These are phyloP conservation scores for Staphylotrichum longicolle DNA, from an alignment of 495 filamentous ascomycete genomes.

Conservation along the genomic window DNA sequence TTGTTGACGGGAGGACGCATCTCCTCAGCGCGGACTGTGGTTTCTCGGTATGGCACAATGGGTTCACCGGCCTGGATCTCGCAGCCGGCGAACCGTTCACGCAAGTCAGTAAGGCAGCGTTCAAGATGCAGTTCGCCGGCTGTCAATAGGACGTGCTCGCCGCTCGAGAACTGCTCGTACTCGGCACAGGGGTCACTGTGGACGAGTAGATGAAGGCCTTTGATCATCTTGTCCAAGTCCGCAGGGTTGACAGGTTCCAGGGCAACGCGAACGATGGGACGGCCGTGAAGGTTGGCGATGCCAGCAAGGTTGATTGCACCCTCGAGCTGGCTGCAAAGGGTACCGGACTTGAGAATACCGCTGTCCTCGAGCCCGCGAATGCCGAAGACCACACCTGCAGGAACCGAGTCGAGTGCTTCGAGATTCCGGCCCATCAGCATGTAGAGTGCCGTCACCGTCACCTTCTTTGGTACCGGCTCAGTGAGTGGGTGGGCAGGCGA, in stretches of 20 bases:
- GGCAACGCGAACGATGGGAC: slow-evolving; percentile 93
- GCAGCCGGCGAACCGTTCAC: slow-evolving; percentile 89
- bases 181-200: slow-evolving; percentile 94
- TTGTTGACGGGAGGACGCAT: slow-evolving; percentile 88
- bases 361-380: slow-evolving; percentile 88
- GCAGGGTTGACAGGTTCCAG: slow-evolving; percentile 84
- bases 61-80: slow-evolving; percentile 93
- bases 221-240: slow-evolving; percentile 91
- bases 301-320: slow-evolving; percentile 93
- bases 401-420: slow-evolving; percentile 77
- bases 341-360: slow-evolving; percentile 85
- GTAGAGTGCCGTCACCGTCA: slow-evolving; percentile 84
- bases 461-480: slow-evolving; percentile 73
- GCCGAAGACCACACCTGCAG: slow-evolving; percentile 94
- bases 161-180: slow-evolving; percentile 89
- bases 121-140: slow-evolving; percentile 95
- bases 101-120: slow-evolving; percentile 87
- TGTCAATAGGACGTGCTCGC: slow-evolving; percentile 92
- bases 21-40: slow-evolving; percentile 78
- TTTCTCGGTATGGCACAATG: slow-evolving; percentile 94
- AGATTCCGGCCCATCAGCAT: slow-evolving; percentile 92
- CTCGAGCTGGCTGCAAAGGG: slow-evolving; percentile 82
- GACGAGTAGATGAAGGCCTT: slow-evolving; percentile 80
- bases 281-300: slow-evolving; percentile 63
- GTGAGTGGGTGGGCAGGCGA: slow-evolving; percentile 74